Base-by-base conservation (phyloP, 208 protist genomes). In the Leishmania braziliensis region DNA sequence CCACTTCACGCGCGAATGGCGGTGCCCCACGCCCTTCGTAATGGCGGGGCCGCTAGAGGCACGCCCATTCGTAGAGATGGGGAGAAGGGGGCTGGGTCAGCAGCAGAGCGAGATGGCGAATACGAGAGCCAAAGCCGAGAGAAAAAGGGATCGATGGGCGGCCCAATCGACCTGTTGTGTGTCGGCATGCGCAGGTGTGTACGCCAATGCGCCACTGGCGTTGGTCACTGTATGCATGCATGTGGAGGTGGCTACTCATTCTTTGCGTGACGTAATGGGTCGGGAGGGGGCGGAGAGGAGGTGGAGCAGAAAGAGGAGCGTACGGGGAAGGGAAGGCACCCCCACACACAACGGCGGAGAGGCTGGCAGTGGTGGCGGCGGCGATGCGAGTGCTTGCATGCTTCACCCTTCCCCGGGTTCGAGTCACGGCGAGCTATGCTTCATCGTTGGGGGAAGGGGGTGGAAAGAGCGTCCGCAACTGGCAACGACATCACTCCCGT, bases 1-100 rank as follows among this genome's bases (percentile, higher is more conserved):
- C 86, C 86, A 89, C 36, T 51, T 72, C 5, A 66, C 80, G 62
- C 62, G 39, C 51, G 51, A 20, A 65, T 83, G 83, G 43, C 65
- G 70, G n/a, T 80, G 33, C 46, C 56, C 26, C 26, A 63, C 63
- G 23, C 50, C 63, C 12, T 36, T 23, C 26, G 0, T 46, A 26
- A 70, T 70, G 36, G 18, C 36, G 33, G 65, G 14, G 65, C 29
- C 9, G 62, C 6, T 68, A 20, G 62, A 12, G 62, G 12, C 26
- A 39, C 39, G 29, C 3, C 62, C 62, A 3, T 43, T 68, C 62
- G 39, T 68, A 16, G 62, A 20, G 62, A 6, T 2, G 5, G 16
- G 29, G 29, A 43, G 62, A 36, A 20, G 29, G 65, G 46, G 65
- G 29, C n/a, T 18, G 65, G 26, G 65, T 12, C 2, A 16, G 65